Percentiles rank a stretch among this genome's conserved stretches.
These are phyloP conservation scores for Penicillium odoratum DNA, from an alignment of 495 filamentous ascomycete species.

Conservation along the genomic window DNA sequence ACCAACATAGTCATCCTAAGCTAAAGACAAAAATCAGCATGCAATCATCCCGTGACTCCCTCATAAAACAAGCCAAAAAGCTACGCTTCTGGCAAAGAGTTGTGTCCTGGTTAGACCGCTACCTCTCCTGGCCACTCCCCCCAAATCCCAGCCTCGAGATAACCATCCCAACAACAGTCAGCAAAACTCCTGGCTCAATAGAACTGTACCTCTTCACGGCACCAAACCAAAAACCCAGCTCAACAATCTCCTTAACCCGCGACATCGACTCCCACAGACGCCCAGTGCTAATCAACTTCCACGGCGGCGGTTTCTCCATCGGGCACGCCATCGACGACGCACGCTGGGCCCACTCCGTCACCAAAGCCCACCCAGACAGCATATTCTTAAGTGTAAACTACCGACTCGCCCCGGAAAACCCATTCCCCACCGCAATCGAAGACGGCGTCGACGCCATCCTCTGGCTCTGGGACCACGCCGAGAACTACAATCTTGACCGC, in stretches of 20 bases:
- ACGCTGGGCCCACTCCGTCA: constrained; percentile 19
- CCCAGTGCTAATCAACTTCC: constrained; percentile 24
- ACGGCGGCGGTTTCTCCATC: constrained; percentile 42
- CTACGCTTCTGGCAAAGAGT: constrained; percentile 18
- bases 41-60: constrained; percentile 3
- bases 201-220: constrained; percentile 25
- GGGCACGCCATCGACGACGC: constrained; percentile 32
- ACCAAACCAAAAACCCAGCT: not conserved
- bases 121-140: constrained; percentile 20
- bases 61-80: constrained; percentile 14
- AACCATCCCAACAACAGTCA: constrained; percentile 23
- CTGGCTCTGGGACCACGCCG: constrained; percentile 54
- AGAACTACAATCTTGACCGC: constrained; percentile 48
- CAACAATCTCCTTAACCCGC: constrained; percentile 5
- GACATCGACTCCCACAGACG: not conserved
- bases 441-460: constrained; percentile 59
- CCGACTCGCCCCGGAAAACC: constrained; percentile 37
- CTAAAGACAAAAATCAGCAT: not conserved
- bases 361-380: constrained; percentile 6
- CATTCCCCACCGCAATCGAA: constrained; percentile 54
- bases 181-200: constrained; percentile 18
- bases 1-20: not conserved
- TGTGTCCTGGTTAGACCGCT: constrained; percentile 23
- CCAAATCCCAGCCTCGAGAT: constrained; percentile 8
- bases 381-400: constrained; percentile 35